phyloP scores from a whole-genome alignment of 176 grass and related monocot species.

The Ampelocalamus luodianensis region DNA sequence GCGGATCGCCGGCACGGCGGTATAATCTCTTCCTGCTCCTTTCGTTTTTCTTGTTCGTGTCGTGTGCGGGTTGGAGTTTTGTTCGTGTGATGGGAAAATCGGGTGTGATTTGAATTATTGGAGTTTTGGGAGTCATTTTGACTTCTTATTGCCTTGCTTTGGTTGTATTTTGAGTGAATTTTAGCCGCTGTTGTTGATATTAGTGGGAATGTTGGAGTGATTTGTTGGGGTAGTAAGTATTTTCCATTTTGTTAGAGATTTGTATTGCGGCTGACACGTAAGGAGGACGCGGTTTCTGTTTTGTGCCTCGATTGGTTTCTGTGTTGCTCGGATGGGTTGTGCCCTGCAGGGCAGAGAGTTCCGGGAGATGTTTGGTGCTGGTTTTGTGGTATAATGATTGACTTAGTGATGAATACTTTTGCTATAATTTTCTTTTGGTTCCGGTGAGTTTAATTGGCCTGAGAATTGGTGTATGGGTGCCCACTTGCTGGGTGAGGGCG shows the following conservation, averaged over 20 bases:
- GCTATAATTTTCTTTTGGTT: constrained; percentile 24
- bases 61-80: neutral
- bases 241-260: constrained; percentile 22
- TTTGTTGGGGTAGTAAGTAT: neutral
- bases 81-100: neutral
- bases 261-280: neutral
- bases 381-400: neutral
- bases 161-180: neutral
- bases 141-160: neutral
- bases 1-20: constrained; percentile 39
- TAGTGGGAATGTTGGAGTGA: neutral
- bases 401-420: neutral
- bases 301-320: neutral
- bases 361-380: neutral
- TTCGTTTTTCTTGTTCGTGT: neutral
- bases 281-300: neutral
- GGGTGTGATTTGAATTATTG: constrained; percentile 7
- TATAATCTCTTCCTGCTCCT: constrained; percentile 32
- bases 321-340: neutral
- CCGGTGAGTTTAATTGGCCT: neutral
- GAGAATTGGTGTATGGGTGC: neutral
- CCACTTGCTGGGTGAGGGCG: neutral
- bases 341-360: neutral
- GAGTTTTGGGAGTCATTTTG: constrained; percentile 32
- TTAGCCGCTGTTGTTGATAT: neutral